phyloP scores from a whole-genome alignment of 2,329 filamentous ascomycete genomes.

The Diaporthe citrichinensis region DNA sequence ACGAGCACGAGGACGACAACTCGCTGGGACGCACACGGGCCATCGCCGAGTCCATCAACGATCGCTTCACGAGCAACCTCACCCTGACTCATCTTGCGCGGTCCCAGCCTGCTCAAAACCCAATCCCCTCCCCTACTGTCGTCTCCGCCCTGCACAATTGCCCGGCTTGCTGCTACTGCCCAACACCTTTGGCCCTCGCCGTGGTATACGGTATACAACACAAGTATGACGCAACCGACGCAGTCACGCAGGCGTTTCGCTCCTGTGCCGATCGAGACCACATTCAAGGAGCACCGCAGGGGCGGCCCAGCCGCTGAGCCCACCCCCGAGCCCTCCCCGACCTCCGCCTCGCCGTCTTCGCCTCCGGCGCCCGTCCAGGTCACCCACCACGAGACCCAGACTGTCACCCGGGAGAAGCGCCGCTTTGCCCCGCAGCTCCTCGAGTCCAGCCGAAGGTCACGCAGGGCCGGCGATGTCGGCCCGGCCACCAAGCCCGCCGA shows the following conservation, averaged over 20 bases:
- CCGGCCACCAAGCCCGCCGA: conserved; percentile 75
- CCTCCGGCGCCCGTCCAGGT: conserved; percentile 45
- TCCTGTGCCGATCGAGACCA: conserved; percentile 81
- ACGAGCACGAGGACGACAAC: background rate
- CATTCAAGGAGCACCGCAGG: conserved; percentile 71
- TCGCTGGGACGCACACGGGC: background rate
- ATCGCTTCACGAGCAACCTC: conserved; percentile 24
- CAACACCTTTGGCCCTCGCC: background rate
- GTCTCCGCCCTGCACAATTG: background rate
- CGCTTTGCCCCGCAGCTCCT: conserved; percentile 85
- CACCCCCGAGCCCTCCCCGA: conserved; percentile 71
- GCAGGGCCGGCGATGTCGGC: conserved; percentile 74
- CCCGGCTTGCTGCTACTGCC: background rate
- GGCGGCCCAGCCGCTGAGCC: conserved; percentile 59
- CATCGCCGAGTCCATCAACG: background rate
- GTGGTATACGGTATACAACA: conserved; percentile 8
- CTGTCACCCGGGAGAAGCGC: conserved; percentile 52
- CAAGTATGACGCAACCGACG: conserved; percentile 54
- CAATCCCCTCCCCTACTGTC: background rate
- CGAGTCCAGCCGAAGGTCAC: conserved; percentile 81
- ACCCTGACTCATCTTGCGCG: background rate
- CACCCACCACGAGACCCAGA: conserved; percentile 36
- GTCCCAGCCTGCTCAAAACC: background rate
- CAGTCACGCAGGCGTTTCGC: conserved; percentile 71
- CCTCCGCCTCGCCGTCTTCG: conserved; percentile 56